Evolutionary conservation across 1,284 basidiomycete species (phyloP).

Genomic region (Xanthoconium separans): DNA sequence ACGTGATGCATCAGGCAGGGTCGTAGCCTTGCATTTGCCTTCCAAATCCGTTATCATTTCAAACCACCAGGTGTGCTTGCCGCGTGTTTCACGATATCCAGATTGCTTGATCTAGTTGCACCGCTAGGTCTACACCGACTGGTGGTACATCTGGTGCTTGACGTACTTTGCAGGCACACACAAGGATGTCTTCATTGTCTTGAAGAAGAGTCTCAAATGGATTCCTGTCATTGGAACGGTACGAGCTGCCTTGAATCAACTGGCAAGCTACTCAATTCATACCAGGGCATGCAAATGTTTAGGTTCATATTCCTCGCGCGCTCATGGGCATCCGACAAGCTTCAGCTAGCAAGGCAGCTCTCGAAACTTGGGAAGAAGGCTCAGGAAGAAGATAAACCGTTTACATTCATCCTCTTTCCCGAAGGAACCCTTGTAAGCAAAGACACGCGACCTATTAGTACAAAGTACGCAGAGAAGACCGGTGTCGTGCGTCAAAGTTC

Average conservation of each 20-base stretch:
- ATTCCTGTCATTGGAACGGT: slow-evolving; percentile 89
- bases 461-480: slow-evolving; percentile 80
- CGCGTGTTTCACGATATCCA: neutral
- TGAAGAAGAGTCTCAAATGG: slow-evolving; percentile 89
- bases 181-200: slow-evolving; percentile 79
- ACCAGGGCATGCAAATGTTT: slow-evolving; percentile 87
- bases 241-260: slow-evolving; percentile 27
- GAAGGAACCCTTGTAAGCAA: slow-evolving; percentile 90
- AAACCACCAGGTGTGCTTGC: slow-evolving; percentile 71
- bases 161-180: slow-evolving; percentile 75
- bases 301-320: slow-evolving; percentile 87
- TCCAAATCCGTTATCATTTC: slow-evolving; percentile 75
- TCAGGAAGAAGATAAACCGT: slow-evolving; percentile 63
- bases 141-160: slow-evolving; percentile 91
- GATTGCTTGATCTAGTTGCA: slow-evolving; percentile 3
- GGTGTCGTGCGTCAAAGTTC: slow-evolving; percentile 64
- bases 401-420: slow-evolving; percentile 87
- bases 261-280: slow-evolving; percentile 13
- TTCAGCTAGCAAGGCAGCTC: slow-evolving; percentile 59
- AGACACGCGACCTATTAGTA: slow-evolving; percentile 80
- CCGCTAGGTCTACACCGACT: slow-evolving; percentile 80
- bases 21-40: slow-evolving; percentile 68
- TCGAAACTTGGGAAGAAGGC: slow-evolving; percentile 58
- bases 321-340: slow-evolving; percentile 82
- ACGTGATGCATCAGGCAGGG: slow-evolving; percentile 54